phyloP scores from a whole-genome alignment of 2,329 filamentous ascomycete genomes.

The Shiraia sp. region DNA sequence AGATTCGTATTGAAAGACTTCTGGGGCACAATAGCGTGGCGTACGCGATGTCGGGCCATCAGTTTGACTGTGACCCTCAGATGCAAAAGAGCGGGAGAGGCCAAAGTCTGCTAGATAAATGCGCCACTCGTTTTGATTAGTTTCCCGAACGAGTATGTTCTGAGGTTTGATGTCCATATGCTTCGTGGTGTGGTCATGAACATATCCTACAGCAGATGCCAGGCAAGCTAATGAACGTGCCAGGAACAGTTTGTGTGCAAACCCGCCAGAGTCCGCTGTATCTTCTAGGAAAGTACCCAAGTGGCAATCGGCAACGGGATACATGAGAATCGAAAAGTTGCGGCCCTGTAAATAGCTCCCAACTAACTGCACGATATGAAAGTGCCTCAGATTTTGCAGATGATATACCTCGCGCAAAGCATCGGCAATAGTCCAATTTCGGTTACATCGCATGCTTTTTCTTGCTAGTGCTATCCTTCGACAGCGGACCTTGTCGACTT shows the following conservation, averaged over 20 bases:
- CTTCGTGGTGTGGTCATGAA: no score
- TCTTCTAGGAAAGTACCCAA: constrained; percentile 18
- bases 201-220: no score
- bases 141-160: background rate
- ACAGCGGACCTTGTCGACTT: constrained; percentile 16
- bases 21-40: constrained; percentile 21
- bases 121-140: constrained; percentile 7
- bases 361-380: constrained; percentile 22
- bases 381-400: constrained; percentile 17
- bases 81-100: constrained; percentile 15
- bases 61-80: constrained; percentile 17
- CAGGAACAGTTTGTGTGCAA: no score
- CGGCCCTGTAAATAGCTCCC: constrained; percentile 16
- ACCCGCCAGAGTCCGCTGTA: constrained; percentile 2
- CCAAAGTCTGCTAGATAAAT: constrained; percentile 29
- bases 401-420: constrained; percentile 18
- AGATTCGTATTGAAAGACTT: constrained; percentile 12
- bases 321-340: constrained; percentile 20
- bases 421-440: constrained; percentile 4
- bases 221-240: no score
- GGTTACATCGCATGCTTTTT: constrained; percentile 20
- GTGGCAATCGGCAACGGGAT: constrained; percentile 18
- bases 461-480: no score
- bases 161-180: no score
- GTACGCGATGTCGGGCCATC: constrained; percentile 17